Evolutionary conservation across 495 filamentous ascomycete species (phyloP), one percentile per base, ranked within the genome.

Genomic region (Aspergillus bertholletiae): DNA sequence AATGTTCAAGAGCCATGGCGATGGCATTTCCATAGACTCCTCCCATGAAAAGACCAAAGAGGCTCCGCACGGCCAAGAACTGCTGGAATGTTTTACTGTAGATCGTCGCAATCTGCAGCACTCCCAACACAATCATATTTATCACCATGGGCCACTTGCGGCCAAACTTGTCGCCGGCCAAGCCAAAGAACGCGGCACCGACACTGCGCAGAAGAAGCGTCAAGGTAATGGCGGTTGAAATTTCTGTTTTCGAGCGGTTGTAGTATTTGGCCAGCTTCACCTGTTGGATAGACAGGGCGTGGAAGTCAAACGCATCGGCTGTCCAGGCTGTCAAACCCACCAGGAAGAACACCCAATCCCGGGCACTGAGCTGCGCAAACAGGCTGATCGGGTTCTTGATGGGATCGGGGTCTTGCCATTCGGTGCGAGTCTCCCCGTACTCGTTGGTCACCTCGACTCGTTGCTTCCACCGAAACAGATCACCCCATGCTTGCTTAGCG

Each of bases 1-100:
- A 87, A 62, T 89, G 85, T 58, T 92, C 88, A 26, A 92, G 70
- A 0, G 86, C 88, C 86, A 89, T 91, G 24, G 87, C 86, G 48
- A 87, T 85, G n/a, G 88, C 85, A 62, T 89, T 85, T 41, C 88
- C 88, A 69, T 90, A 92, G 15, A 92, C 82, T 45, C 88, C 88
- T 21, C 88, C 88, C 88, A 91, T 92, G 48, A 88, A 87, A 49
- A 92, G 70, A n/a, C 88, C 88, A 64, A 90, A 91, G 11, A 91
- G 65, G 43, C 78, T 76, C 20, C 87, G 67, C 1, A 90, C 88
- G 27, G 80, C 87, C 30, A 92, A 67, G 64, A 92, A 91, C 61
- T 86, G 75, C 48, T 76, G 62, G 64, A 88, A 91, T 0, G 82
- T 89, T 0, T 53, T 48, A 60, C 80, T 80, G 62, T 87, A 92